phyloP scores from a whole-genome alignment of 257 asterid species.

The Nicotiana obtusifolia region DNA sequence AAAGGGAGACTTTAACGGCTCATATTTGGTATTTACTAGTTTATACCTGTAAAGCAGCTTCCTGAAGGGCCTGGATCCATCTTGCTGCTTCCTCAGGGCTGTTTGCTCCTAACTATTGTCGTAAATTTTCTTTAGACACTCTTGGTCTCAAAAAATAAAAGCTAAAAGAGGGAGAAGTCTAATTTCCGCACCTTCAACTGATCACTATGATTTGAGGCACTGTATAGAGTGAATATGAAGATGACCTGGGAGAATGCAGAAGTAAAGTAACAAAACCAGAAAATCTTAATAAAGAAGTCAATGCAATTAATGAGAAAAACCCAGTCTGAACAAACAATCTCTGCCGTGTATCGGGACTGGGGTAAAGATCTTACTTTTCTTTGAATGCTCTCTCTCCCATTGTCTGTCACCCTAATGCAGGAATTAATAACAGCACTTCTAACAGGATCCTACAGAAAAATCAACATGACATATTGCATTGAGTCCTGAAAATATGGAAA shows the following conservation, averaged over 20 bases:
- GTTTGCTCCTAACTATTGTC: constrained; percentile 65
- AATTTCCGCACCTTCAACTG: constrained; percentile 72
- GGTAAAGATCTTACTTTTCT: constrained; percentile 53
- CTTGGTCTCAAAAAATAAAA: not conserved
- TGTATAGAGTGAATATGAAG: constrained; percentile 77
- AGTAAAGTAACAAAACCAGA: constrained; percentile 16
- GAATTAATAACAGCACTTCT: constrained; percentile 93
- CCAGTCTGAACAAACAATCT: not conserved
- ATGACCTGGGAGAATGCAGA: constrained; percentile 51
- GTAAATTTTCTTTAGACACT: constrained; percentile 12
- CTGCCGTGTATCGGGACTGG: not conserved
- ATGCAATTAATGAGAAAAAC: constrained; percentile 10
- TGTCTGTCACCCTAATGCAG: constrained; percentile 91
- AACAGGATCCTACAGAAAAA: constrained; percentile 66
- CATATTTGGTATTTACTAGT: constrained; percentile 17
- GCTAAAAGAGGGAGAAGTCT: constrained; percentile 7
- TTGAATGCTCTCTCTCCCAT: constrained; percentile 93
- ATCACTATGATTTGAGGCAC: constrained; percentile 82
- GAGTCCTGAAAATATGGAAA: not conserved
- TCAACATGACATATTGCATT: constrained; percentile 7
- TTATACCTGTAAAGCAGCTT: constrained; percentile 78
- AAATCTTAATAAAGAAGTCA: constrained; percentile 1
- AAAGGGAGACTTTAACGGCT: not conserved
- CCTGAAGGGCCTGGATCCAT: constrained; percentile 74
- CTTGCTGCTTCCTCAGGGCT: constrained; percentile 80